Evolutionary conservation across 75 land plant species (phyloP), one percentile per base, ranked within the genome.

Genomic region (Isoetes taiwanensis): DNA sequence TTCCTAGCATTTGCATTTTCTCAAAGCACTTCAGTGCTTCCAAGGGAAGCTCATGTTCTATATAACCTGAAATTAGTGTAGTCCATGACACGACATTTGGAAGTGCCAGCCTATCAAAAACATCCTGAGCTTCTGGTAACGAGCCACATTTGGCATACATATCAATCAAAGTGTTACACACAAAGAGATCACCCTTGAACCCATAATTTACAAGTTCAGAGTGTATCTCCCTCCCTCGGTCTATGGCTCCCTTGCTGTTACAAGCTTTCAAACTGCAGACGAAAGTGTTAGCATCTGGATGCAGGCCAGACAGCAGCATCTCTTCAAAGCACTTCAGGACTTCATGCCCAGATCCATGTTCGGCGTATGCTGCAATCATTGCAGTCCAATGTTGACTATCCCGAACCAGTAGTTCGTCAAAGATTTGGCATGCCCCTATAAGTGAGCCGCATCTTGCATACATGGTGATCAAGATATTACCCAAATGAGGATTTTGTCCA

Each of bases 81-180:
- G 28, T 64, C 65, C 65, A 64, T 5, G 64, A 64, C 17, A 64
- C 39, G 29, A 64, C 65, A 58, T 64, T 35, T 59, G 20, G 39
- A n/a, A 6, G 9, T 14, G 66, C 37, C 63, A 64, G 24, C n/a
- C 32, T 40, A n/a, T 64, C 27, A 10, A 16, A 21, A 43, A 61
- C 11, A 6, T 46, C 12, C 12, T 23, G 6, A 5, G 50, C 50
- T 6, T 46, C 16, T n/a, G 16, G 25, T n/a, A 46, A 16, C 8
- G 25, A 19, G 6, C 50, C 50, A 16, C 50, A 46, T 19, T 46
- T 46, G 16, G 25, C 50, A 46, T 46, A 46, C 50, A 46, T 46
- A 23, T 46, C 50, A 23, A 46, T 46, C 8, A 46, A 23, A 23
- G 23, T 19, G 23, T 46, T 46, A 6, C 25, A 16, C 50, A 46